Base-by-base conservation (phyloP, 495 filamentous ascomycete genomes). In the Penicillium salamii region DNA sequence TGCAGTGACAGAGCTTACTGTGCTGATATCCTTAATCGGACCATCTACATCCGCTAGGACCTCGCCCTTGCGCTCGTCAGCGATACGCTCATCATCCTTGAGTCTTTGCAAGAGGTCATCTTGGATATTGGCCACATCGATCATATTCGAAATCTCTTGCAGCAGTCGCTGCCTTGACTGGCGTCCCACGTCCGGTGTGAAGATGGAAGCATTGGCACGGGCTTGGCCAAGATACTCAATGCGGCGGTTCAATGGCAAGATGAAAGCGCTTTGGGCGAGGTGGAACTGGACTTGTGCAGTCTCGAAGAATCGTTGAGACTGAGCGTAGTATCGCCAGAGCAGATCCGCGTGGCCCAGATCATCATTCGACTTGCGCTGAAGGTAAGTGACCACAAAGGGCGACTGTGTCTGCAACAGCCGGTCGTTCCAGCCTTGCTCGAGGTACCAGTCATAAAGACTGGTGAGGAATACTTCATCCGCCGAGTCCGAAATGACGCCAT, bases 361-460 rank as follows among this genome's bases (percentile, higher is more conserved):
- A 4, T 82, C 80, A 2, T 68, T 62, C 3, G 88, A 84, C 36
- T 86, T 85, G 39, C 85, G 81, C 52, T 87, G 73, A 3, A 99
- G 81, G 64, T 96, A 99, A n/a, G 80, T 83, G 20, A 92, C 81
- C 26, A 97, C 89, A 58, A 88, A 88, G 0, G 83, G 78, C 11
- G 93, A 96, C 43, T 89, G 75, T 31, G 91, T 87, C 38, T 84
- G 82, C 7, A 99, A 81, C 31, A 99, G 76, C 3, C 89, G 84
- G 44, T 97, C 89, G 20, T 74, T 84, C 81, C 87, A 89, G 29
- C 85, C 84, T 61, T 91, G 85, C 28, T 76, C 67, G 34, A 96
- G 78, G 65, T 97, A 97, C 95, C 95, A 99, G 50, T 97, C 93
- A 62, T 97, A 99, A 42, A 99, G 76, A 54, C 90, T 86, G 21